Base-by-base conservation (phyloP, 1,284 basidiomycete genomes). In the Abortiporus biennis region DNA sequence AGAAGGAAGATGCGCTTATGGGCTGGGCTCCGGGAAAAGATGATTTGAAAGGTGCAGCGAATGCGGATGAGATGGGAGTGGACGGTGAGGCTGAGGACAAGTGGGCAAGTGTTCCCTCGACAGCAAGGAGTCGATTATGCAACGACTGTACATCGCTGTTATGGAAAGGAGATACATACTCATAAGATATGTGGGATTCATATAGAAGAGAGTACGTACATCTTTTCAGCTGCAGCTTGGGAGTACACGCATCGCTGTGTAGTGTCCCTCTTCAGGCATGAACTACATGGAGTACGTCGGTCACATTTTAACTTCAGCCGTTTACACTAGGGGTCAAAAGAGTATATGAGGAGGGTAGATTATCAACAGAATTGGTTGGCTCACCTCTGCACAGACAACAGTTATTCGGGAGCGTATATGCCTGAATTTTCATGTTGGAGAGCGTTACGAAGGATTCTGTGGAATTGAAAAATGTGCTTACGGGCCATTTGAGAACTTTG, bases 251-350 rank as follows among this genome's bases (percentile, higher is more conserved):
- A 89, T 49, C 81, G 69, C 2, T 68, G 62, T 6, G 84, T 73
- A 0, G 84, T 86, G 54, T 85, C 82, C 45, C 85, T 79, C 57
- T 89, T 89, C 22, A 76, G 68, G 51, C 86, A 89, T 20, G 79
- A 82, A 2, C 76, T 76, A 51, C 85, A 89, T 0, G 85, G 85
- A 1, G 70, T 77, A 17, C 80, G 72, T 38, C 85, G 69, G 63
- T 89, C 86, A 57, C 85, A 89, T 62, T 81, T 86, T 41, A 89
- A 71, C 54, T 89, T 89, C 40, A 89, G 70, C 6, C 85, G 83
- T 60, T 89, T 89, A 66, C 85, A 89, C 83, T 89, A 45, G 3
- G 27, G 40, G n/a, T n/a, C n/a, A n/a, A n/a, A 13, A 30, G 31
- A 32, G n/a, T 40, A 19, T 24, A 36, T 20, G 23, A 38, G n/a